These are phyloP conservation scores for Thyridium curvatum DNA, from an alignment of 2,329 filamentous ascomycete genomes.

Conservation along the genomic window DNA sequence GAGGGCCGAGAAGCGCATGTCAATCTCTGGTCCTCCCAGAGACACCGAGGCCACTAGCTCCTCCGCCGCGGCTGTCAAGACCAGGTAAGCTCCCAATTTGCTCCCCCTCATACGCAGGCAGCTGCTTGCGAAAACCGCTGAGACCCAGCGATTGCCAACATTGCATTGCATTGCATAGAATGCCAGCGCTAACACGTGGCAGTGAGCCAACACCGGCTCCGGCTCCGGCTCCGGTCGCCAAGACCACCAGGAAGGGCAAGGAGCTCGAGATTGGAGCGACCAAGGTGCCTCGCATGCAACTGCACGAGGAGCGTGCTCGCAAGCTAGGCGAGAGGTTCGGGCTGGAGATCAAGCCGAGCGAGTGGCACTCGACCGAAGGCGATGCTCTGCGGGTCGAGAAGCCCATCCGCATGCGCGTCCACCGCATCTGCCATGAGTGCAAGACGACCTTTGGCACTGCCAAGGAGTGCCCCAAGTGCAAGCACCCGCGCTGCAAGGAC, in stretches of 20 bases:
- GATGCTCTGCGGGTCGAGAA: constrained; percentile 63
- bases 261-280: constrained; percentile 9
- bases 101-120: too few relatives aligned
- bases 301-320: constrained; percentile 51
- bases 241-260: constrained; percentile 5
- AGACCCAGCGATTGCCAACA: too few relatives aligned
- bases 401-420: constrained; percentile 71
- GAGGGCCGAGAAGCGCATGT: constrained; percentile 27
- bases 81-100: constrained; percentile 4
- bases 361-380: constrained; percentile 46
- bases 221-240: neutral
- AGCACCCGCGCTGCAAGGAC: constrained; percentile 73
- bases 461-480: constrained; percentile 70
- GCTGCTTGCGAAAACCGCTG: too few relatives aligned
- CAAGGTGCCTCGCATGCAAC: constrained; percentile 39
- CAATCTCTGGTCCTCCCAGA: constrained; percentile 10
- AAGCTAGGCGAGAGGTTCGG: constrained; percentile 50
- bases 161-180: too few relatives aligned
- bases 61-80: constrained; percentile 7
- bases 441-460: constrained; percentile 65
- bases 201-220: neutral
- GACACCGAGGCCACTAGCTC: constrained; percentile 8
- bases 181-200: too few relatives aligned
- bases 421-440: constrained; percentile 77
- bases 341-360: constrained; percentile 46